A percentile compares a stretch with the other conserved stretches of the same genome.
These are phyloP conservation scores for Zygosaccharomyces rouxii DNA, from an alignment of 805 yeast genomes.

Conservation along the genomic window DNA sequence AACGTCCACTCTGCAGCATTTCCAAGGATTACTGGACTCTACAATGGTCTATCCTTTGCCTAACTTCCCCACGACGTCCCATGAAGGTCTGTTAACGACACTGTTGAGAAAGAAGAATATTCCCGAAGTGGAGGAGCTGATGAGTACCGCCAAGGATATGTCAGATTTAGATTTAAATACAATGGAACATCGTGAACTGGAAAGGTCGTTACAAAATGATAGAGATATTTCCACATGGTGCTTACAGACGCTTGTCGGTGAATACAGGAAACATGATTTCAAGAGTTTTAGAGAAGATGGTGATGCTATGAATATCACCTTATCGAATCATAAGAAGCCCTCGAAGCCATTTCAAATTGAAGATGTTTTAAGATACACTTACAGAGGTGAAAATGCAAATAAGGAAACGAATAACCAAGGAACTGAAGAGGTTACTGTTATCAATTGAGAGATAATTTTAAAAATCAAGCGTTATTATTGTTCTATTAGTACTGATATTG, in stretches of 20 bases:
- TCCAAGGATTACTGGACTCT: slow-evolving; percentile 52
- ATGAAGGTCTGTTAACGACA: slow-evolving; percentile 78
- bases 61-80: slow-evolving; percentile 78
- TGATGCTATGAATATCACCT: slow-evolving; percentile 16
- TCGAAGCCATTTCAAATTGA: slow-evolving; percentile 35
- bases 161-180: slow-evolving; percentile 30
- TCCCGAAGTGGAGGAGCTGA: slow-evolving; percentile 91
- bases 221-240: slow-evolving; percentile 75
- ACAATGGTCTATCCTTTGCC: slow-evolving; percentile 83
- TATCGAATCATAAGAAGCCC: slow-evolving; percentile 19
- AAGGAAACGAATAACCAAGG: not conserved
- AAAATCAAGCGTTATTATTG: not conserved
- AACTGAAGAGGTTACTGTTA: slow-evolving; percentile 6
- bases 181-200: slow-evolving; percentile 25
- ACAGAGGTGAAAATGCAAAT: slow-evolving; percentile 38
- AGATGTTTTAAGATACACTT: slow-evolving; percentile 42
- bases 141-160: slow-evolving; percentile 42
- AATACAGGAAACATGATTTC: slow-evolving; percentile 54
- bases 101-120: slow-evolving; percentile 78
- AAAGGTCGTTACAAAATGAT: slow-evolving; percentile 37
- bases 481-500: not conserved
- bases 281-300: slow-evolving; percentile 53
- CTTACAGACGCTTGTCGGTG: slow-evolving; percentile 46
- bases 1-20: slow-evolving; percentile 60
- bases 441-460: slow-evolving; percentile 3